Base-by-base conservation (phyloP, 106 monocot species). In the Platanthera guangdongensis region DNA sequence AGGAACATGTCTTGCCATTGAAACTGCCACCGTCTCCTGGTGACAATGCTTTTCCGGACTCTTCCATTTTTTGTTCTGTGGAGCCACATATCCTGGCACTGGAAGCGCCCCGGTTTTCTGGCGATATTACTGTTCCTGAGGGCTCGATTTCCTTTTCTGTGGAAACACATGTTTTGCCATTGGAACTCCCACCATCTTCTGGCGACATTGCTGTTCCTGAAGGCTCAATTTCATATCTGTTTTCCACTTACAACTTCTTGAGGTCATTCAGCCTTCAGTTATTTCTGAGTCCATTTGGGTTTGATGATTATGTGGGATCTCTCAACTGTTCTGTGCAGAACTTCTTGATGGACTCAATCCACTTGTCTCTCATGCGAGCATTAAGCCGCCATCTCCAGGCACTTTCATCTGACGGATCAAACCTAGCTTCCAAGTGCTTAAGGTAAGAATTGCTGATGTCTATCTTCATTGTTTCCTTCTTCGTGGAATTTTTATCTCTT, bases 191-290 rank as follows among this genome's bases (percentile, higher is more conserved):
- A 22, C 82, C 85, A 21, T 95, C 95, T 0, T 88, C 92, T 0
- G 85, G 82, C 5, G 85, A 88, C 81, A 81, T 95, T 63, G 74
- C 75, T 46, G 77, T 95, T 21, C 80, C 90, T 2, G 92, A 95
- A 63, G 84, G 86, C 46, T 83, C 81, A 7, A 81, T 87, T 8
- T 62, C 83, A 7, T 80, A 78, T 80, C 84, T 95, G 8, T 89
- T 95, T 63, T 90, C 95, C 30, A 90, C 92, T 8, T 92, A 92
- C 77, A 90, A 76, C 73, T 95, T 95, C 77, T 51, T 95, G 25
- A 80, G 95, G 69, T 88, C 95, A 9, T 95, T 95, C 76, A 89
- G 92, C 68, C 71, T 78, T 53, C 83, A 59, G 49, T 74, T 95
- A 57, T 95, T 90, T 64, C 75, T 95, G 15, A 95, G 92, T 77